A percentile compares a stretch with the other conserved stretches of the same genome.
phyloP scores from a whole-genome alignment of 2,329 filamentous ascomycete genomes.

The Leptographium wingfieldii region DNA sequence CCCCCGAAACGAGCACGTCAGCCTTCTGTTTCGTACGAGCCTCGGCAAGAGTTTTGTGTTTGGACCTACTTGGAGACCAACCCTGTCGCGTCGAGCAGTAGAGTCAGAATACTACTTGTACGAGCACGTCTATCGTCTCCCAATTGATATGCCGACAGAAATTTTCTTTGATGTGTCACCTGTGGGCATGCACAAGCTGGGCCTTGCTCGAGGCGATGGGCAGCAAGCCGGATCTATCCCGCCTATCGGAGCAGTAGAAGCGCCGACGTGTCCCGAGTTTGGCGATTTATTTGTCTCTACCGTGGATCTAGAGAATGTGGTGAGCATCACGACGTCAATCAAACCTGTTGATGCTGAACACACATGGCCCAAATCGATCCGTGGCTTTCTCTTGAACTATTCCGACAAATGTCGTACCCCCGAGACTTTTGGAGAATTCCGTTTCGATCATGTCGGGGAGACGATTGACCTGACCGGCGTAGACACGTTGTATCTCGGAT shows the following conservation, averaged over 20 bases:
- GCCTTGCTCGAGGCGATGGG: background rate
- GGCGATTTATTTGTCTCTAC: background rate
- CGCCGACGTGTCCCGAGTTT: background rate
- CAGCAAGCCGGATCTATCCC: background rate
- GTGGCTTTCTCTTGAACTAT: background rate
- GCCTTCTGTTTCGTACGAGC: background rate
- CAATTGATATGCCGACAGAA: background rate
- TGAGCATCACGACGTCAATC: background rate
- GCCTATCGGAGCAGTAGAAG: background rate
- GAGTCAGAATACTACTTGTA: background rate
- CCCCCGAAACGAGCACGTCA: background rate
- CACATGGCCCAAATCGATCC: background rate
- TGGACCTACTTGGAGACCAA: background rate
- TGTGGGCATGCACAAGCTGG: background rate
- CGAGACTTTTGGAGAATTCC: background rate
- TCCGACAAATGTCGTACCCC: background rate
- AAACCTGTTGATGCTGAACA: background rate
- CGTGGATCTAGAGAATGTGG: background rate
- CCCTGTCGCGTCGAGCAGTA: background rate
- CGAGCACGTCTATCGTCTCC: background rate
- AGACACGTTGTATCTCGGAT: background rate
- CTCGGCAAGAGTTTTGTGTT: background rate
- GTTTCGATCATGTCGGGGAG: background rate
- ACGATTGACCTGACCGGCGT: background rate
- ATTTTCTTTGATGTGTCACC: background rate